A percentile compares a stretch with the other conserved stretches of the same genome.
These are phyloP conservation scores for Umbilicaria muhlenbergii DNA, from an alignment of 495 filamentous ascomycete species.

Conservation along the genomic window DNA sequence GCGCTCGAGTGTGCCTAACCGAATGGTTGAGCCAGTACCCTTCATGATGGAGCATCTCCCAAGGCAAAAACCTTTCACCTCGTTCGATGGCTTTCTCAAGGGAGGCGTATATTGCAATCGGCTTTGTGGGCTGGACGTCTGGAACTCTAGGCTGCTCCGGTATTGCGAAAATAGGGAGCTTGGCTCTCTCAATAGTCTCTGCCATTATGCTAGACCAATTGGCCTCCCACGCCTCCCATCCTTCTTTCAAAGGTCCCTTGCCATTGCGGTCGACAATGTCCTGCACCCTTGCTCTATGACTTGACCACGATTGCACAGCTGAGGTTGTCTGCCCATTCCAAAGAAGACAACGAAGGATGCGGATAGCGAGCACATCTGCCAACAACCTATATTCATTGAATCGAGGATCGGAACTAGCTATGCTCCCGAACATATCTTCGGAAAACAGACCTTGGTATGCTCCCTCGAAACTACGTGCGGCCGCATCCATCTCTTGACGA, in stretches of 20 bases:
- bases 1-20: slow-evolving; percentile 44
- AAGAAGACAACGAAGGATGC: slow-evolving; percentile 63
- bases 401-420: slow-evolving; percentile 68
- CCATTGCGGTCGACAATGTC: slow-evolving; percentile 69
- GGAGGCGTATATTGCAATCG: slow-evolving; percentile 32
- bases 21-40: slow-evolving; percentile 75
- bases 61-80: slow-evolving; percentile 52
- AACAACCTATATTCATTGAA: slow-evolving; percentile 77
- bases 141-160: slow-evolving; percentile 2
- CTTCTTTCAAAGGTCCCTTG: slow-evolving; percentile 56
- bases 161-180: slow-evolving; percentile 24
- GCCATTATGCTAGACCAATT: slow-evolving; percentile 74
- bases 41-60: slow-evolving; percentile 69
- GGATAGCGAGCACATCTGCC: slow-evolving; percentile 62
- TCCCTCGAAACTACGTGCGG: slow-evolving; percentile 64
- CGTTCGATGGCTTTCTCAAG: slow-evolving; percentile 54
- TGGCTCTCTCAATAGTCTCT: slow-evolving; percentile 50
- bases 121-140: slow-evolving; percentile 6
- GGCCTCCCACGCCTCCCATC: slow-evolving; percentile 81
- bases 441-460: slow-evolving; percentile 71
- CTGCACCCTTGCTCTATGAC: slow-evolving; percentile 50
- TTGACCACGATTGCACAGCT: slow-evolving; percentile 61
- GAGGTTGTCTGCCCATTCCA: slow-evolving; percentile 58
- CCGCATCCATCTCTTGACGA: slow-evolving; percentile 76
- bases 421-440: slow-evolving; percentile 69